These are phyloP conservation scores for Fomitopsis palustris DNA, from an alignment of 1,284 basidiomycete genomes.

Conservation along the genomic window DNA sequence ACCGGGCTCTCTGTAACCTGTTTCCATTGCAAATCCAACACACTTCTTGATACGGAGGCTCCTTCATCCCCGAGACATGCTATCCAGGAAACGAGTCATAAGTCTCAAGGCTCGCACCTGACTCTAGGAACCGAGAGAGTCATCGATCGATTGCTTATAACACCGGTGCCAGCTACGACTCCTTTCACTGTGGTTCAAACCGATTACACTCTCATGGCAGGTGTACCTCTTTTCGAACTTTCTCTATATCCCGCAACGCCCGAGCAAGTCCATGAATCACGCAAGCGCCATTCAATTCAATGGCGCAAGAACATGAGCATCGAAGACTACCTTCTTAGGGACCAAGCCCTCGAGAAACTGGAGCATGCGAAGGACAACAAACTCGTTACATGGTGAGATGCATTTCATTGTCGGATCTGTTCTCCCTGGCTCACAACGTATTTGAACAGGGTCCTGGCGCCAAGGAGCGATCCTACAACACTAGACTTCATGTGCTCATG, in stretches of 20 bases:
- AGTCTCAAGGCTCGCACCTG: too few relatives aligned
- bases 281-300: slow-evolving; percentile 28
- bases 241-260: slow-evolving; percentile 28
- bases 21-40: too few relatives aligned
- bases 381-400: slow-evolving; percentile 35
- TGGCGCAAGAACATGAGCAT: slow-evolving; percentile 34
- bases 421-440: not conserved
- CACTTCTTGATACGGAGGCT: too few relatives aligned
- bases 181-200: not conserved
- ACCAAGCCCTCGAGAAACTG: slow-evolving; percentile 29
- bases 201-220: not conserved
- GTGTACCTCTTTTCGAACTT: slow-evolving; percentile 11
- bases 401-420: too few relatives aligned
- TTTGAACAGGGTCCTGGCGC: slow-evolving; percentile 40
- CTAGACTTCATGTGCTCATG: slow-evolving; percentile 42
- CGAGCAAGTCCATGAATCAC: slow-evolving; percentile 31
- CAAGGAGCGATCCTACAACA: slow-evolving; percentile 33
- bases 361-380: slow-evolving; percentile 35
- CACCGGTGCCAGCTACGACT: too few relatives aligned
- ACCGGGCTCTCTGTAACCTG: too few relatives aligned
- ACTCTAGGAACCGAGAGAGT: too few relatives aligned
- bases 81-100: too few relatives aligned
- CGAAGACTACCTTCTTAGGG: slow-evolving; percentile 34
- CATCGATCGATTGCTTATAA: too few relatives aligned
- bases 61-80: too few relatives aligned